A percentile compares a stretch with the other conserved stretches of the same genome.
phyloP scores from a whole-genome alignment of 2,329 filamentous ascomycete genomes.

The Ophiostoma quercus region DNA sequence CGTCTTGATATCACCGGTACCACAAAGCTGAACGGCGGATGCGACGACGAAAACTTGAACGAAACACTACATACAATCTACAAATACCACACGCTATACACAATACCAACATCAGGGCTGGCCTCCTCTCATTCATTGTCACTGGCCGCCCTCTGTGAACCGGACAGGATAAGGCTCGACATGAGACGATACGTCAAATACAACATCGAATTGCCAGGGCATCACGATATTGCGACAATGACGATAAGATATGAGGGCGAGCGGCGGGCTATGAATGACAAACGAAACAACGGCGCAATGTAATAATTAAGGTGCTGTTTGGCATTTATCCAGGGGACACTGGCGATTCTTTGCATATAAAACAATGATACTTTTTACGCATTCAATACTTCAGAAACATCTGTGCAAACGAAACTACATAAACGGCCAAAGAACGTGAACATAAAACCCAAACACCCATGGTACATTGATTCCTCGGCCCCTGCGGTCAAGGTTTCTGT shows the following conservation, averaged over 20 bases:
- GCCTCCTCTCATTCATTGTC: no score
- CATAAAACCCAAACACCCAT: not conserved
- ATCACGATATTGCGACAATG: not conserved
- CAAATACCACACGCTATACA: not conserved
- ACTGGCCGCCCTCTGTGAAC: not conserved
- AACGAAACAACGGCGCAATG: conserved; percentile 11
- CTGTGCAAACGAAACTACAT: not conserved
- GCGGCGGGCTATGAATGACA: not conserved
- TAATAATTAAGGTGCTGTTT: not conserved
- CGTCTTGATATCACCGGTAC: conserved; percentile 32
- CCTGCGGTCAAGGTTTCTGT: conserved; percentile 17
- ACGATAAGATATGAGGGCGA: not conserved
- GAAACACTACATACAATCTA: not conserved
- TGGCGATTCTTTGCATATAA: conserved; percentile 12
- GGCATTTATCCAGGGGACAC: not conserved
- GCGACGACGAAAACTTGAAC: not conserved
- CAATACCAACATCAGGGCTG: not conserved
- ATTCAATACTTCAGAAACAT: no score
- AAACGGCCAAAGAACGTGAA: not conserved
- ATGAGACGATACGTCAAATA: not conserved
- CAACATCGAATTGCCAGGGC: not conserved
- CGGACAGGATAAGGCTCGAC: not conserved
- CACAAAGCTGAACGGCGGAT: conserved; percentile 24
- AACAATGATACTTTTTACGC: not conserved
- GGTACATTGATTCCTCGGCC: not conserved